Percentiles rank a stretch among this genome's conserved stretches.
These are phyloP conservation scores for Xanthoconium separans DNA, from an alignment of 1,284 basidiomycete genomes.

Conservation along the genomic window DNA sequence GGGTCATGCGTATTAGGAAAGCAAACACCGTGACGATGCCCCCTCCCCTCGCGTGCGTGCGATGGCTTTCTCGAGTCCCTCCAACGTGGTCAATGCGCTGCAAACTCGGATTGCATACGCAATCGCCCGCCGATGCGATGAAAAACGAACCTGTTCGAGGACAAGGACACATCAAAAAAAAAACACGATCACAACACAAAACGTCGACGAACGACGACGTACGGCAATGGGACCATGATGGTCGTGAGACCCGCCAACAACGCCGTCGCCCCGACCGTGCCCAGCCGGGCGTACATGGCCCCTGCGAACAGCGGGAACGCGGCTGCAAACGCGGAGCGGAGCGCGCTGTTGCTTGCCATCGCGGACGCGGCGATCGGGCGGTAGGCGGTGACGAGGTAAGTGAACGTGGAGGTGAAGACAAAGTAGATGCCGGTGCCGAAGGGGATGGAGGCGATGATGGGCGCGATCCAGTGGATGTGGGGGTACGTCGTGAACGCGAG, in stretches of 20 bases:
- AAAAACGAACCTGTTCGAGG: conserved; percentile 36
- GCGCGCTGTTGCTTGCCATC: conserved; percentile 71
- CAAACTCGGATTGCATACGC: conserved; percentile 36
- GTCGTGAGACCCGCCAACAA: conserved; percentile 73
- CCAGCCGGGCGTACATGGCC: conserved; percentile 58
- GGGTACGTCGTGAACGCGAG: conserved; percentile 73
- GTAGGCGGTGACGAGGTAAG: conserved; percentile 70
- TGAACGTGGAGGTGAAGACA: conserved; percentile 69
- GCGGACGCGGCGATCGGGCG: conserved; percentile 77
- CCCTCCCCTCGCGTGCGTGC: too few relatives aligned
- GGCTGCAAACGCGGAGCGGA: conserved; percentile 67
- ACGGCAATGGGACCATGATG: conserved; percentile 72
- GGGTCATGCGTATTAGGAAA: too few relatives aligned
- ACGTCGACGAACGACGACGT: too few relatives aligned
- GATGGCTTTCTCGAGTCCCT: too few relatives aligned
- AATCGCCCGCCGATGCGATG: conserved; percentile 35
- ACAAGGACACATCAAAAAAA: conserved; percentile 8
- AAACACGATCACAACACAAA: too few relatives aligned
- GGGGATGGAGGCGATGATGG: conserved; percentile 62
- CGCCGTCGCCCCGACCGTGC: conserved; percentile 73
- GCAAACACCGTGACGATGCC: too few relatives aligned
- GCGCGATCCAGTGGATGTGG: conserved; percentile 70
- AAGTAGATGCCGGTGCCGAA: conserved; percentile 62
- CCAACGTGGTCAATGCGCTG: conserved; percentile 14
- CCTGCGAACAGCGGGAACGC: conserved; percentile 71